Evolutionary conservation across 2,329 filamentous ascomycete species (phyloP), one percentile per base, ranked within the genome.

Genomic region (Xylaria polymorpha): DNA sequence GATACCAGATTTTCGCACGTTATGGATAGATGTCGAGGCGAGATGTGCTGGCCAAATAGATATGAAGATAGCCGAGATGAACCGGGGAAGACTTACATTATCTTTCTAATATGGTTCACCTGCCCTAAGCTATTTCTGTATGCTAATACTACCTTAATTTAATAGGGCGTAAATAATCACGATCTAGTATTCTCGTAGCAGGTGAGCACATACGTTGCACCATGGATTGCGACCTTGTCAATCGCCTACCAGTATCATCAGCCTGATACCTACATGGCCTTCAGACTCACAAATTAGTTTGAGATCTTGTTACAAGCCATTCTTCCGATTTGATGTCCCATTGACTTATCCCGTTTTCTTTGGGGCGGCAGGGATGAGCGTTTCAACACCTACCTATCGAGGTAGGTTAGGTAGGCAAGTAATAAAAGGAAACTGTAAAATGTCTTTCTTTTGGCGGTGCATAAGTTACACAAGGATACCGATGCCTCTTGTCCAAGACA

Each of bases 11-110:
- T 14, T 43, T 50, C 39, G 2, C 15, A 41, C 3, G n/a, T 25
- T n/a, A 32, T 43, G 18, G 9, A 32, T 35, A 20, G 2, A n/a
- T 22, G 15, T 35, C 25, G 8, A 53, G 29, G 15, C 50, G 25
- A 51, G 59, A 44, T 61, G 64, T n/a, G 64, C 10, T 66, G 64
- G 58, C 20, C 58, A 53, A 57, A 61, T 66, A 43, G 22, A 22
- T 50, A 29, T 18, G 14, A 29, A 18, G 22, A 29, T 50, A 29
- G 18, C 22, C 22, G 4, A 29, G 22, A 18, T 29, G 46, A 29
- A 18, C 6, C 29, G 6, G n/a, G 46, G 6, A 50, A 50, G 12
- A 5, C 22, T 9, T 18, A 25, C 4, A 9, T 50, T 29, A 29
- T 29, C 14, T 50, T 18, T 20, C 25, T 29, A 29, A 29, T 29